Evolutionary conservation across 768 basidiomycete species (phyloP), one percentile per base, ranked within the genome.

Genomic region (Phlegmacium glaucopus): DNA sequence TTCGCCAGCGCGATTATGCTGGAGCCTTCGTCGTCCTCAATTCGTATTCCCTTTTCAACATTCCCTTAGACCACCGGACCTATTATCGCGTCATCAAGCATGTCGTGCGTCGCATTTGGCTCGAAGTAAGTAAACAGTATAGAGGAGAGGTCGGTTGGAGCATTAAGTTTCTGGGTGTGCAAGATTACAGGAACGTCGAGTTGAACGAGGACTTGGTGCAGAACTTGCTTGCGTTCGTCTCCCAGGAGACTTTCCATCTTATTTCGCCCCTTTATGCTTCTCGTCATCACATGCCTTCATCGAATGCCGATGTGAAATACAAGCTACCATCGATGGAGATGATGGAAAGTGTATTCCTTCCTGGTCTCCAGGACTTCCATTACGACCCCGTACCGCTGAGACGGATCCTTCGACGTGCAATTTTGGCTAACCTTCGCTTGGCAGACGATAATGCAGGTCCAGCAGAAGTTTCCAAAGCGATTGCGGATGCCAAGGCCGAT

Each of bases 1-100:
- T 82, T 45, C 58, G 57, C 1, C 54, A 61, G 9, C 61, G 63
- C 3, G 81, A 82, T 60, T 81, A 77, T 48, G 59, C 74, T 9
- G 80, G 67, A 1, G 78, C 76, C 1, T 69, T 69, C 50, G 55
- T 75, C 38, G 61, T 62, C 13, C 47, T 82, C 8, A 62, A 60
- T 17, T 51, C 67, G 8, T 65, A 72, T 45, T 32, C 39, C 12
- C 41, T 49, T 0, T 59, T 69, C 28, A 57, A 60, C 2, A 55
- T 74, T 10, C 52, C 54, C 1, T 55, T 71, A 10, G 68, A 66
- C 27, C 52, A 66, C 6, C 62, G 60, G 36, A 70, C 69, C 2
- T 79, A 78, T 50, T 63, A 63, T 34, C 60, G 68, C 12, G 64
- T 77, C 27, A 9, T 76, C 27, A 65, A 69, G 5, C 68, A 63